Conservation (phyloP, 1,284 basidiomycete species). For the Cryptococcus sp. region DNA sequence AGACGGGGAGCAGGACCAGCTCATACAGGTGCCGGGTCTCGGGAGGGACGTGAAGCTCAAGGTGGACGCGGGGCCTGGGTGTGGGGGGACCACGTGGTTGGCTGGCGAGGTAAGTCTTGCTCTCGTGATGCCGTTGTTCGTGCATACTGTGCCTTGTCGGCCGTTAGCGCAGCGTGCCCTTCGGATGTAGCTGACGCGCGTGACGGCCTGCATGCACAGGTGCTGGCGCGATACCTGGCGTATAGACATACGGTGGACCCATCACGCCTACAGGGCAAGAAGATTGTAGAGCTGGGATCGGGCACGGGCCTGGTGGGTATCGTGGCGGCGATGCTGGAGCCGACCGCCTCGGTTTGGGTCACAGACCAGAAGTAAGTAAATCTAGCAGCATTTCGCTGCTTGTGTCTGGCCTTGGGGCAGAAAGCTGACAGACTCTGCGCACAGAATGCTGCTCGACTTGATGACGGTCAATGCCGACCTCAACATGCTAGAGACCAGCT, state of each 20-base stretch:
- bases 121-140: not conserved
- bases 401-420: not conserved
- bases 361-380: constrained; percentile 79
- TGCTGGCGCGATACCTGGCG: constrained; percentile 69
- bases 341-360: constrained; percentile 62
- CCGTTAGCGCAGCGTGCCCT: not conserved
- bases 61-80: constrained; percentile 77
- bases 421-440: not conserved
- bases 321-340: constrained; percentile 66
- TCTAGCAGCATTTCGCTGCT: too few species aligned
- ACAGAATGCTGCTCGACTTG: constrained; percentile 67
- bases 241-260: constrained; percentile 53
- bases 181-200: constrained; percentile 2
- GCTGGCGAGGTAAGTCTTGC: constrained; percentile 69
- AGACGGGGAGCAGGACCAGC: constrained; percentile 28
- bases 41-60: constrained; percentile 37
- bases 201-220: constrained; percentile 52
- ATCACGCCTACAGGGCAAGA: constrained; percentile 56
- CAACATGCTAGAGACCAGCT: constrained; percentile 51
- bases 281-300: constrained; percentile 72
- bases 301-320: constrained; percentile 89
- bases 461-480: constrained; percentile 68
- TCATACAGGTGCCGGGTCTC: constrained; percentile 28
- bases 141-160: not conserved
- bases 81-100: constrained; percentile 89